phyloP scores from a whole-genome alignment of 805 yeast species.

The Kurtzmaniella cleridarum region DNA sequence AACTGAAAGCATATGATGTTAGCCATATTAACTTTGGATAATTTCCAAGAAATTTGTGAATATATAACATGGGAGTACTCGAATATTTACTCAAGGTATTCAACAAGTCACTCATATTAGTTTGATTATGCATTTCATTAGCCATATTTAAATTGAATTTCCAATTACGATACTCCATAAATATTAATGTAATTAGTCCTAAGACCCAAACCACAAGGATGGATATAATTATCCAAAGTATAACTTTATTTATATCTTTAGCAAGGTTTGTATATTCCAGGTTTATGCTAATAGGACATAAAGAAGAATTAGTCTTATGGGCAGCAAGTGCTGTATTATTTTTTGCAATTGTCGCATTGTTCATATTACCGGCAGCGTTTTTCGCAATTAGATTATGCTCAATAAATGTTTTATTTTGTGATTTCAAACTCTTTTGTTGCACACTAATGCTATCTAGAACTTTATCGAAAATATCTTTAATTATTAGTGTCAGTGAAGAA shows the following conservation, averaged over 20 bases:
- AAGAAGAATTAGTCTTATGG: constrained; percentile 28
- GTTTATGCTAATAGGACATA: constrained; percentile 35
- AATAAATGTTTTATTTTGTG: too few relatives aligned
- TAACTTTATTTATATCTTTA: constrained; percentile 30
- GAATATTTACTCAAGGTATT: not conserved
- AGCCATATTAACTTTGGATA: constrained; percentile 32
- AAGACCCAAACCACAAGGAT: constrained; percentile 26
- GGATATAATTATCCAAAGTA: constrained; percentile 17
- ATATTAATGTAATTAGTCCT: constrained; percentile 38
- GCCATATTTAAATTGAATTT: constrained; percentile 31
- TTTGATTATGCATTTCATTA: constrained; percentile 4
- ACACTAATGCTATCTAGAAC: not conserved
- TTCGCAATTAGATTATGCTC: too few relatives aligned
- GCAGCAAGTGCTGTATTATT: constrained; percentile 16
- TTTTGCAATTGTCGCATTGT: too few relatives aligned
- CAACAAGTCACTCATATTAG: too few relatives aligned
- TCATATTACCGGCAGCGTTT: too few relatives aligned
- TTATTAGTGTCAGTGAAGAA: not conserved
- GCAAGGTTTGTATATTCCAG: constrained; percentile 32
- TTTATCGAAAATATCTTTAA: not conserved
- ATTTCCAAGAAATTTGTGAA: not conserved
- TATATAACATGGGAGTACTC: not conserved
- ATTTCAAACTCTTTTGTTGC: too few relatives aligned
- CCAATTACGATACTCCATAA: constrained; percentile 47
- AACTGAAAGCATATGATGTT: constrained; percentile 46